Evolutionary conservation across 23 red algal species (phyloP), one percentile per base, ranked within the genome.

Genomic region (Chondrus crispus): DNA sequence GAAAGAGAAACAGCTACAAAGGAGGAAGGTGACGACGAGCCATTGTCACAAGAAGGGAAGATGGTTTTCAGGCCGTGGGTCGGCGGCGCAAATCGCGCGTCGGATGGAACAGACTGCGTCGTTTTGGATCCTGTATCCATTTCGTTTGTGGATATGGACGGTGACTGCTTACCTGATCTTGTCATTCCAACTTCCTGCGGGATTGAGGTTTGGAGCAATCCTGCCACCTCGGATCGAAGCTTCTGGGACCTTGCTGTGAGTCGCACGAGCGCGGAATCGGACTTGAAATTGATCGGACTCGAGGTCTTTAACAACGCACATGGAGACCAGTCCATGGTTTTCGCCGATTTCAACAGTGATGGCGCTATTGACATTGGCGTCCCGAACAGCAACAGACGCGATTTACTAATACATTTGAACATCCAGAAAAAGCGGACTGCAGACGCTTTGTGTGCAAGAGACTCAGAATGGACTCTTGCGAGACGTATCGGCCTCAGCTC

Each of bases 91-190:
- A 80, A 51, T 40, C 11, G 10, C 5, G 46, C 9, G 44, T 46
- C 72, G n/a, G 62, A 70, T 62, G 87, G 87, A 28, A 50, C 69
- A 62, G 11, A 20, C 2, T 49, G 80, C 49, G 38, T 41, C n/a
- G 64, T 74, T 47, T 80, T 33, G 22, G 22, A 74, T 62, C 29
- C 85, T 28, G 69, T 82, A 38, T 54, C 89, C 13, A n/a, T 84
- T 19, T 87, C 89, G 16, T 98, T 95, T 54, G 94, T 95, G 10
- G 97, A 99, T 54, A 35, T 96, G 74, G 92, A 99, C 69, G 97
- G 97, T 66, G 97, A 99, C 47, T 99, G 97, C 55, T 75, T 95
- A 53, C 91, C 97, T 7, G 97, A 99, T 68, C 84, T 99, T 50
- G 76, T 95, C 19, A 9, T 99, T 44, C 80, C 85, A 47, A 92